Evolutionary conservation across 345 rosid species (phyloP).

Genomic region (Salix brachista): DNA sequence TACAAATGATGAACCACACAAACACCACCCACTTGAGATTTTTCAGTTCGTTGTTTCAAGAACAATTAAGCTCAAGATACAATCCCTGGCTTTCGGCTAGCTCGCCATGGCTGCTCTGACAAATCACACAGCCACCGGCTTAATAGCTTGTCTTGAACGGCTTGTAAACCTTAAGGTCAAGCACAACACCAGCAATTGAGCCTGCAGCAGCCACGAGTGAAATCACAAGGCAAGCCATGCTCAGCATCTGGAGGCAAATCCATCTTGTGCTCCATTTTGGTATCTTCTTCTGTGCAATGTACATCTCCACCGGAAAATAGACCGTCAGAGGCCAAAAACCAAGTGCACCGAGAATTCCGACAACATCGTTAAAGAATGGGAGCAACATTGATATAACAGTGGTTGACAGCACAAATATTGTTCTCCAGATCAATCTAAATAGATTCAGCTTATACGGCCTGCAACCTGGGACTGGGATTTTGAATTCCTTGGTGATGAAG

Average conservation of each 20-base stretch:
- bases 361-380: not conserved
- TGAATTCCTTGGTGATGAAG: slow-evolving; percentile 1
- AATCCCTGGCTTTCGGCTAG: not conserved
- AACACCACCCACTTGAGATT: not conserved
- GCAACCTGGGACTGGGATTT: not conserved
- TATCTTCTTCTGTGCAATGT: not conserved
- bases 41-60: not conserved
- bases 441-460: not conserved
- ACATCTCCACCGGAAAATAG: slow-evolving; percentile 9
- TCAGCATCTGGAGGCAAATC: not conserved
- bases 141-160: not conserved
- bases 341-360: slow-evolving; percentile 3
- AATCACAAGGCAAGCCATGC: not conserved
- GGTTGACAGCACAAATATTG: not conserved
- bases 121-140: not conserved
- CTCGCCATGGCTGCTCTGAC: not conserved
- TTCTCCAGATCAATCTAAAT: not conserved
- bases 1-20: not conserved
- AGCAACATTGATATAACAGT: not conserved
- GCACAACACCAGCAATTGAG: not conserved
- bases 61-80: not conserved
- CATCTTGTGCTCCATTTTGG: not conserved
- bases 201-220: not conserved
- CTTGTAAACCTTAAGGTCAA: not conserved
- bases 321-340: slow-evolving; percentile 4